These are phyloP conservation scores for Ceraceosorus bombacis DNA, from an alignment of 1,284 basidiomycete species.

Conservation along the genomic window DNA sequence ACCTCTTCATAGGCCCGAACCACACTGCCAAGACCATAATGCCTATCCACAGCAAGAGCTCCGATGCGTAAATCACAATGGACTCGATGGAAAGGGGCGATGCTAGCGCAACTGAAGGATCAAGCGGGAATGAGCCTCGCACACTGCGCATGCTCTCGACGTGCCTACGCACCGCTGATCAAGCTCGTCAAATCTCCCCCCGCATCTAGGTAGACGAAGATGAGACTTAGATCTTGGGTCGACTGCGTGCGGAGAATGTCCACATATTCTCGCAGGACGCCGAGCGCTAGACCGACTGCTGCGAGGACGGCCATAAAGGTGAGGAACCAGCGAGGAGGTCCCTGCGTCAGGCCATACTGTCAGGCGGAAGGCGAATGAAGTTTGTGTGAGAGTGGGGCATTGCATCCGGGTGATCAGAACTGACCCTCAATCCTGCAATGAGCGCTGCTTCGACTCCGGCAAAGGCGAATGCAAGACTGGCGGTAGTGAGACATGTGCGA, in stretches of 20 bases:
- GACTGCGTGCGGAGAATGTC: slow-evolving; percentile 22
- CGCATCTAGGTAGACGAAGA: slow-evolving; percentile 26
- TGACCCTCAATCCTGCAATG: no score
- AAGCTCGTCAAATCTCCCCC: slow-evolving; percentile 22
- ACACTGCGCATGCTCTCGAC: no score
- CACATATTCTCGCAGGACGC: slow-evolving; percentile 25
- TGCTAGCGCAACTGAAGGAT: neutral
- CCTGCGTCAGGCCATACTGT: slow-evolving; percentile 4
- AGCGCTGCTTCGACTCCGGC: no score
- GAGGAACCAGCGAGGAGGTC: slow-evolving; percentile 5
- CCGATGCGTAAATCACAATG: slow-evolving; percentile 13
- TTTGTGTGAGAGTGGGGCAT: no score
- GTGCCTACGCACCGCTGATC: neutral
- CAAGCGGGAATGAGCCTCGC: neutral
- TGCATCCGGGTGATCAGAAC: no score
- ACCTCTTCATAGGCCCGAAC: no score
- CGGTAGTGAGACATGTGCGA: no score
- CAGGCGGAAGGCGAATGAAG: no score
- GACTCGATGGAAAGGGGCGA: neutral
- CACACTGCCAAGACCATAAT: slow-evolving; percentile 4
- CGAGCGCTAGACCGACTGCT: slow-evolving; percentile 17
- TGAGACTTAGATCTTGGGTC: slow-evolving; percentile 22
- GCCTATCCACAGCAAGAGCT: slow-evolving; percentile 14
- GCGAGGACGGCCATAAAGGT: slow-evolving; percentile 17
- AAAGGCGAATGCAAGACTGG: no score